Conservation (phyloP, 2,329 filamentous ascomycete genomes). For the Alternaria gaisen region DNA sequence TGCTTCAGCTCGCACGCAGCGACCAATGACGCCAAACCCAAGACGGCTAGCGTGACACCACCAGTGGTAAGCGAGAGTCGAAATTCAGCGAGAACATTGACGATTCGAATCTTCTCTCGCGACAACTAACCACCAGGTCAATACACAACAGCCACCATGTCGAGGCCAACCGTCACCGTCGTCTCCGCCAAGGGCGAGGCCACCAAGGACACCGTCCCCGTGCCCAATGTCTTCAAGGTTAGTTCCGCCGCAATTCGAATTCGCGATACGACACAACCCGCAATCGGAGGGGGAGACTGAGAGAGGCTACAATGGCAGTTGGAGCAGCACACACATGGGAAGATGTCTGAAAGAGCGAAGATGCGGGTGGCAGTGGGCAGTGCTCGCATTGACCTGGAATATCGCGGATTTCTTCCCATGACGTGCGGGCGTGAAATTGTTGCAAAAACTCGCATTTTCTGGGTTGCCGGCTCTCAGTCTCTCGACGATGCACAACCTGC, state of each 20-base stretch:
- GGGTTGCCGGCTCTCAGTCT: constrained; percentile 8
- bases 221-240: constrained; percentile 91
- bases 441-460: constrained; percentile 11
- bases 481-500: background rate
- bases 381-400: constrained; percentile 1
- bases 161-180: constrained; percentile 96
- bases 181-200: constrained; percentile 94
- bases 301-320: constrained; percentile 16
- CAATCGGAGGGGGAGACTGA: constrained; percentile 5
- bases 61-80: constrained; percentile 9
- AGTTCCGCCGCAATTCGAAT: constrained; percentile 31
- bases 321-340: constrained; percentile 21
- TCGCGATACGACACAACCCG: constrained; percentile 20
- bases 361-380: background rate
- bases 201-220: constrained; percentile 86
- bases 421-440: background rate
- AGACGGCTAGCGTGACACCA: constrained; percentile 2
- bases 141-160: constrained; percentile 62
- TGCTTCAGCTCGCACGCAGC: background rate
- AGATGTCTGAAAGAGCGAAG: constrained; percentile 2
- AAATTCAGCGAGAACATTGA: constrained; percentile 8
- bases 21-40: background rate
- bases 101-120: constrained; percentile 17
- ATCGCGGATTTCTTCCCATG: constrained; percentile 9
- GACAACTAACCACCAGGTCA: constrained; percentile 44